Base-by-base conservation (phyloP, 176 grass and related monocot genomes). In the Puya raimondii region DNA sequence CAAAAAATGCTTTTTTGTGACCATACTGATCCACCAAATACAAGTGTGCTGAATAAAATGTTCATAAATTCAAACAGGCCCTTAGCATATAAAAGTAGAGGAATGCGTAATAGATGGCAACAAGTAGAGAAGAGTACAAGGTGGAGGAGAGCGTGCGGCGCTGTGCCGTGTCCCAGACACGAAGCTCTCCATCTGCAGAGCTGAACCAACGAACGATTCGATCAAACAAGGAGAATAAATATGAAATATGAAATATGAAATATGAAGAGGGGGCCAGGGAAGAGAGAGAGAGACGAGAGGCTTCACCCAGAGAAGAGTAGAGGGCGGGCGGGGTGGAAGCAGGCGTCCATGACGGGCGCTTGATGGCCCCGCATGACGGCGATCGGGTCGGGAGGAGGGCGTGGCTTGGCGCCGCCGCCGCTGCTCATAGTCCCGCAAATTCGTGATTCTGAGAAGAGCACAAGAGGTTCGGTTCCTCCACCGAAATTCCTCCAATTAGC, bases 231-330 rank as follows among this genome's bases (percentile, higher is more conserved):
- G 16, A 12, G 51, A 8, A 56, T 2, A 61, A 16, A 16, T 2
- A 26, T 56, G 9, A 64, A 27, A 16, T 1, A 7, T 17, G 25
- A 49, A 6, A n/a, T n/a, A n/a, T n/a, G n/a, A n/a, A n/a, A n/a
- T n/a, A n/a, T n/a, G 13, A 59, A 10, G 49, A 23, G 17, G 17
- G 47, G 51, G 15, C 51, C 26, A 22, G 71, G 50, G n/a, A 21
- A 72, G 11, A 10, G 25, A 65, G 49, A 33, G 51, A 21, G 64
- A 52, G 68, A 61, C 11, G 22, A 50, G 49, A 64, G 59, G 33
- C 33, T 42, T 42, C 80, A 97, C 93, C 93, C 93, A 25, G 93
- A 90, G 79, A 97, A 97, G 73, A 97, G 82, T 65, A 96, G 76
- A 11, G 89, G 70, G 4, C 80, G 81, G 2, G 74, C 85, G 15